Conservation (phyloP, 306 rosid genomes). For the Cotoneaster glaucophyllus region DNA sequence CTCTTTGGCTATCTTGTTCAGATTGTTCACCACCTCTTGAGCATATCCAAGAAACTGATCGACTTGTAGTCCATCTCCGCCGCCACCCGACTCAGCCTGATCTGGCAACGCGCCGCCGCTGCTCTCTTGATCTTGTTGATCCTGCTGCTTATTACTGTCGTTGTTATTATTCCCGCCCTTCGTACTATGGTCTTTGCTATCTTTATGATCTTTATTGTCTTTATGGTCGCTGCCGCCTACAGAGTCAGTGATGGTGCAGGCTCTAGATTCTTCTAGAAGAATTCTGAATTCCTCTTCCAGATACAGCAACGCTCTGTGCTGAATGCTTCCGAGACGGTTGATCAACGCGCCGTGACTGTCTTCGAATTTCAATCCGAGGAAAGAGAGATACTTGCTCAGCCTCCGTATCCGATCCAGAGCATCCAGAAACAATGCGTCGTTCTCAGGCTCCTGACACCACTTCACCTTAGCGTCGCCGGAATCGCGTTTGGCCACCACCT, state of each 20-base stretch:
- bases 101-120: slow-evolving; percentile 1
- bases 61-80: neutral
- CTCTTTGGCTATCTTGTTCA: slow-evolving; percentile 41
- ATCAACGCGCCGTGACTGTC: slow-evolving; percentile 17
- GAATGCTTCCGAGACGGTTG: slow-evolving; percentile 42
- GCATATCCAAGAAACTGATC: slow-evolving; percentile 37
- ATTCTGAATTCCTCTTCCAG: slow-evolving; percentile 63
- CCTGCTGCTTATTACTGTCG: slow-evolving; percentile 13
- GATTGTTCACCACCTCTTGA: slow-evolving; percentile 24
- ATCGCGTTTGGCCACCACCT: slow-evolving; percentile 18
- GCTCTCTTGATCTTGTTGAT: slow-evolving; percentile 8
- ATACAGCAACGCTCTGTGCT: slow-evolving; percentile 46
- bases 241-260: neutral
- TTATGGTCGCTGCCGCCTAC: neutral
- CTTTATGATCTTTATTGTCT: neutral
- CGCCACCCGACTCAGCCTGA: neutral
- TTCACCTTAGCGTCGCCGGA: slow-evolving; percentile 17
- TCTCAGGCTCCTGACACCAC: slow-evolving; percentile 31
- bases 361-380: slow-evolving; percentile 13
- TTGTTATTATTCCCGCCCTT: slow-evolving; percentile 11
- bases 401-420: slow-evolving; percentile 40
- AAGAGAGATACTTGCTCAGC: slow-evolving; percentile 18
- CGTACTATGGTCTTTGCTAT: slow-evolving; percentile 17
- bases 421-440: slow-evolving; percentile 31
- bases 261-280: slow-evolving; percentile 47